These are phyloP conservation scores for Xylariaceae sp. DNA, from an alignment of 2,329 filamentous ascomycete genomes.

Conservation along the genomic window DNA sequence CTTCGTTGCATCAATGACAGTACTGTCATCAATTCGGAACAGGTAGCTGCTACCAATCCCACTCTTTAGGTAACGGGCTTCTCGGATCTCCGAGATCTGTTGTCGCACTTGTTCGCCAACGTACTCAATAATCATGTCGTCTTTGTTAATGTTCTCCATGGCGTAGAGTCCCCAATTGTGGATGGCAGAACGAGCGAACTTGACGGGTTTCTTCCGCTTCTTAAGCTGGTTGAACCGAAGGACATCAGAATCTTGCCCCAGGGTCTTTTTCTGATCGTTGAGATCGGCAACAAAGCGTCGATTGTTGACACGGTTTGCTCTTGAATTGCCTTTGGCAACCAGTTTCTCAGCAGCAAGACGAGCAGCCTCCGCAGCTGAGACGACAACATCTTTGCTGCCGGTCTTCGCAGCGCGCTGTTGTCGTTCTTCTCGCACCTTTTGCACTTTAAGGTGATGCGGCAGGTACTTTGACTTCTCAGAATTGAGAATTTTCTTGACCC, in stretches of 20 bases:
- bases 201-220: slow-evolving; percentile 98
- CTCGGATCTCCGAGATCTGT: slow-evolving; percentile 94
- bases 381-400: slow-evolving; percentile 63
- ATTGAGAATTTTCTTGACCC: slow-evolving; percentile 91
- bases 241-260: slow-evolving; percentile 81
- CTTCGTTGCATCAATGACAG: slow-evolving; percentile 96
- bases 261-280: slow-evolving; percentile 87
- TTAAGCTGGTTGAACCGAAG: slow-evolving; percentile 98
- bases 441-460: slow-evolving; percentile 94
- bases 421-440: slow-evolving; percentile 87
- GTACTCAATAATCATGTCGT: slow-evolving; percentile 99
- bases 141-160: slow-evolving; percentile 93
- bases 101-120: slow-evolving; percentile 97
- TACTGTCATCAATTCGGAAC: slow-evolving; percentile 97
- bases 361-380: slow-evolving; percentile 66
- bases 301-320: slow-evolving; percentile 93
- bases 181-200: slow-evolving; percentile 95
- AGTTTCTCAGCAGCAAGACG: slow-evolving; percentile 77
- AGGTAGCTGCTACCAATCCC: slow-evolving; percentile 97
- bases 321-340: slow-evolving; percentile 82
- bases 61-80: slow-evolving; percentile 88
- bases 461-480: slow-evolving; percentile 98
- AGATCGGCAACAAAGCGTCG: slow-evolving; percentile 91
- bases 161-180: slow-evolving; percentile 99
- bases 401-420: slow-evolving; percentile 67